These are phyloP conservation scores for Exserohilum rostratum DNA, from an alignment of 2,329 filamentous ascomycete genomes.

Conservation along the genomic window DNA sequence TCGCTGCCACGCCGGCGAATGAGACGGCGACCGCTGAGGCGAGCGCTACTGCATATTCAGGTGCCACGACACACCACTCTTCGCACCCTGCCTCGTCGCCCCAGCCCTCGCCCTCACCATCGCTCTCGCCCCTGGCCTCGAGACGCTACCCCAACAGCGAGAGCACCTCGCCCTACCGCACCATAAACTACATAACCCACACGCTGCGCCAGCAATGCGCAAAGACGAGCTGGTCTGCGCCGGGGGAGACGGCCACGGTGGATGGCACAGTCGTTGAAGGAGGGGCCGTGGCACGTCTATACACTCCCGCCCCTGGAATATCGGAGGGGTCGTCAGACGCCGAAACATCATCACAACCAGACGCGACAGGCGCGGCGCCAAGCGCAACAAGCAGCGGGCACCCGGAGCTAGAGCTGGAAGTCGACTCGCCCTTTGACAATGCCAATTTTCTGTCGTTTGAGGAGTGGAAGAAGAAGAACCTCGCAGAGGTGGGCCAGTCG, in stretches of 20 bases:
- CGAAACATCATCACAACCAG: constrained; percentile 6
- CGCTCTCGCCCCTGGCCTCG: constrained; percentile 11
- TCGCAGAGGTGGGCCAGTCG: constrained; percentile 82
- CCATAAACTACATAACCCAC: constrained; percentile 83
- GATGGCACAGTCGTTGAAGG: constrained; percentile 18
- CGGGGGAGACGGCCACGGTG: constrained; percentile 19
- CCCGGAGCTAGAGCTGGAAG: constrained; percentile 61
- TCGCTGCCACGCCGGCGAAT: constrained; percentile 40
- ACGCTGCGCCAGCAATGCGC: constrained; percentile 77
- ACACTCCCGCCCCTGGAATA: constrained; percentile 15
- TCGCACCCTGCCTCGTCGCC: neutral
- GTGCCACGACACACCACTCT: constrained; percentile 25
- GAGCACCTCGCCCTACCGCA: constrained; percentile 60
- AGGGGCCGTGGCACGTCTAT: constrained; percentile 17
- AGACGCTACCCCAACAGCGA: constrained; percentile 40
- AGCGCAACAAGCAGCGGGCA: constrained; percentile 17
- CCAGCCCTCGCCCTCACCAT: constrained; percentile 15
- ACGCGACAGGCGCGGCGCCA: constrained; percentile 12
- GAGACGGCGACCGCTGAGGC: constrained; percentile 29
- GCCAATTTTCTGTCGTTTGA: constrained; percentile 94
- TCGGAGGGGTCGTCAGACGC: constrained; percentile 14
- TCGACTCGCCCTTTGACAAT: constrained; percentile 72
- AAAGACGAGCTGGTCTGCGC: constrained; percentile 62
- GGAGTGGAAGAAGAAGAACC: constrained; percentile 95
- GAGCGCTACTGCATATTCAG: constrained; percentile 34